Percentiles rank a stretch among this genome's conserved stretches.
phyloP scores from a whole-genome alignment of 352 stramenopile genomes.

The Globisporangium orthogonon region DNA sequence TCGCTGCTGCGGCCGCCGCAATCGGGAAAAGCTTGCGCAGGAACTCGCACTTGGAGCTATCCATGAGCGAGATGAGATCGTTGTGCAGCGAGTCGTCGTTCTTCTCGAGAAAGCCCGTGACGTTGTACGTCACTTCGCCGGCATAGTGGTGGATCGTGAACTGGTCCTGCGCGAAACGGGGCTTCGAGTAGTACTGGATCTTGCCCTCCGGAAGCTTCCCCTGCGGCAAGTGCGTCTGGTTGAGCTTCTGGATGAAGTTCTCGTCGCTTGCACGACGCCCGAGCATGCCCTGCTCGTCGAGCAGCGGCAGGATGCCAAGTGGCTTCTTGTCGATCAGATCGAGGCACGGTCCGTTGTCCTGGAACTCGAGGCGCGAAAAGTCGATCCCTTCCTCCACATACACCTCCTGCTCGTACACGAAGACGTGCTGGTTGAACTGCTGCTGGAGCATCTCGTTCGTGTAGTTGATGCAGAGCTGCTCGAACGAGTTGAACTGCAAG shows the following conservation, averaged over 20 bases:
- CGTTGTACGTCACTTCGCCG: slow-evolving; percentile 94
- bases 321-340: slow-evolving; percentile 93
- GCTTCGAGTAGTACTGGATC: slow-evolving; percentile 82
- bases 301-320: slow-evolving; percentile 88
- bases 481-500: slow-evolving; percentile 91
- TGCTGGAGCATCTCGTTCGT: slow-evolving; percentile 95
- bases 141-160: slow-evolving; percentile 98
- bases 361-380: slow-evolving; percentile 88
- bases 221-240: slow-evolving; percentile 83
- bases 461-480: slow-evolving; percentile 97
- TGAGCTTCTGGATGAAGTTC: slow-evolving; percentile 90
- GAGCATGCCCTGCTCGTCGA: slow-evolving; percentile 96
- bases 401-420: slow-evolving; percentile 96
- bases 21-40: slow-evolving; percentile 72
- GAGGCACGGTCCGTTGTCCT: slow-evolving; percentile 91
- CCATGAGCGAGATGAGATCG: slow-evolving; percentile 84
- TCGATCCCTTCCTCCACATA: slow-evolving; percentile 96
- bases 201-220: slow-evolving; percentile 73
- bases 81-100: slow-evolving; percentile 96
- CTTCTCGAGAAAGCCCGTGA: slow-evolving; percentile 96
- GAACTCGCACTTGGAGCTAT: slow-evolving; percentile 79
- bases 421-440: slow-evolving; percentile 95
- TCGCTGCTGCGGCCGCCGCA: slow-evolving; percentile 22
- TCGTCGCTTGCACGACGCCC: slow-evolving; percentile 86
- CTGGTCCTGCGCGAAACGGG: slow-evolving; percentile 83